Base-by-base conservation (phyloP, 805 yeast species). In the Candida insectorum region DNA sequence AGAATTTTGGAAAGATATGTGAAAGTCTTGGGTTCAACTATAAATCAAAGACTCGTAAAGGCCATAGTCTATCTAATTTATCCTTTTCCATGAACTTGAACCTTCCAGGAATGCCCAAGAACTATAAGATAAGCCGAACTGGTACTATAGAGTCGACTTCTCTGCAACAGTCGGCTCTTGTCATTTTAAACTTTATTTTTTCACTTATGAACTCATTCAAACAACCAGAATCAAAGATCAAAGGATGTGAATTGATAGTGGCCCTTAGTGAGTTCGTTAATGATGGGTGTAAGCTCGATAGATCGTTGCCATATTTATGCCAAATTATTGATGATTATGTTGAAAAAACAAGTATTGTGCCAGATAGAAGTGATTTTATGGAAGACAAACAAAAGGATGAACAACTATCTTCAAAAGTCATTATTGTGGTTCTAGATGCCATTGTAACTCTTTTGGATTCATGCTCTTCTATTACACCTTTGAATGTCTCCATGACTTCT, bases 281-380 rank as follows among this genome's bases (percentile, higher is more conserved):
- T 16, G 97, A 93, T 52, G 95, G 85, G 36, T 80, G 79, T 11
- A 91, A 88, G 52, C 62, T 93, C 24, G 97, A 93, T 54, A 60
- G 97, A 28, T 77, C 87, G 20, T 56, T 93, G 16, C 97, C 98
- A 0, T 86, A 82, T 51, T 54, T 93, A 16, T 72, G 85, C 15
- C 62, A 77, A n/a, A 64, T 87, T 33, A 54, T 89, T 10, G 87
- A 84, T 32, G 95, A 86, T 28, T 61, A 48, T 29, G 45, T 56
- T 3, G 33, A 24, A 8, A 20, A 20, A 8, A 8, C 10, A 8
- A 14, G 9, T 13, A 26, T 10, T 12, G 12, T 10, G 9, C 18
- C 9, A 13, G 8, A 8, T 20, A 29, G 32, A 20, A 16, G 26
- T 12, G 16, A 18, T 12, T 13, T 26, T n/a, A 5, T 12, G 9